Base-by-base conservation (phyloP, 176 grass and related monocot species). In the Oryza longistaminata region DNA sequence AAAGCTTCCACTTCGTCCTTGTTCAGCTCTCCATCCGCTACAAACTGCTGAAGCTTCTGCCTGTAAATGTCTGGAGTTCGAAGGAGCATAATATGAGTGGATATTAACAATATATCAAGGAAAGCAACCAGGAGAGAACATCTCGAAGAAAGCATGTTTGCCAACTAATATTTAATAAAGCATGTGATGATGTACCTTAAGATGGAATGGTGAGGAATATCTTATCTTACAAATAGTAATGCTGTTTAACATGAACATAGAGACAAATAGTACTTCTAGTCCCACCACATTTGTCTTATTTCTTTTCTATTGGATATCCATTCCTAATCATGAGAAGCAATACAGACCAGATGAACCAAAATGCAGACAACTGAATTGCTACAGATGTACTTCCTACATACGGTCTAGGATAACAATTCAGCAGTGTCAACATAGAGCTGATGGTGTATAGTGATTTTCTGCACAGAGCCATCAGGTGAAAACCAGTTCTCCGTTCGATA, bases 1-100 rank as follows among this genome's bases (percentile, higher is more conserved):
- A 99, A 84, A 73, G 88, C 85, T 77, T 93, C 88, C 11, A 89
- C 92, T 82, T 96, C 93, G 33, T 94, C 96, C 77, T 99, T 92
- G 78, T 84, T 94, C 91, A 99, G 73, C 71, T 94, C 93, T 75
- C 93, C 90, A 44, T 94, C 88, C 64, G 86, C 81, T 90, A 99
- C 90, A 43, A 94, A 94, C 88, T 94, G 93, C 78, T 94, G 88
- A 88, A 99, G 96, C 90, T 99, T 99, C 82, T 96, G 93, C 78
- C 90, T 94, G 86, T 99, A 99, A 85, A 99, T 99, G 75, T 99
- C 96, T 99, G 88, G 68, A 76, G 71, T 76, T 88, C 58, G 62
- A 90, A 86, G 68, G 31, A 15, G 74, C 52, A 80, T 84, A 87
- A 80, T 76, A 75, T 66, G 7, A 40, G 35, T 79, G 79, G 83